These are phyloP conservation scores for Fraxinus xanthoxyloides DNA, from an alignment of 305 asterid genomes.

Conservation along the genomic window DNA sequence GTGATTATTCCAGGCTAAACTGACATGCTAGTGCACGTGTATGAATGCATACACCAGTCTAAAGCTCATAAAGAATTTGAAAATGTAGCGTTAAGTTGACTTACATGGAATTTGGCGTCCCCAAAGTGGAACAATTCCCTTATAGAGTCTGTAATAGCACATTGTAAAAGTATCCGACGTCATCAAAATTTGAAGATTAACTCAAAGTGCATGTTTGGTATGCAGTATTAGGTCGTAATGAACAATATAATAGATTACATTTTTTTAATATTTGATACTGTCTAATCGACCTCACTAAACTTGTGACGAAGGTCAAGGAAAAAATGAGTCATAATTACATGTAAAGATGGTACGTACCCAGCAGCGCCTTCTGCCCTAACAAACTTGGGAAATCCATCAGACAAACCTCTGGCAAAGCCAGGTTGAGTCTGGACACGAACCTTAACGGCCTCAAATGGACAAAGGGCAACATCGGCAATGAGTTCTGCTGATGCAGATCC, in stretches of 20 bases:
- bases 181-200: background rate
- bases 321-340: background rate
- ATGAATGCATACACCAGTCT: background rate
- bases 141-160: slow-evolving; percentile 57
- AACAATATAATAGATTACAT: background rate
- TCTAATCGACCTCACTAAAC: background rate
- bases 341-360: slow-evolving; percentile 42
- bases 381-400: slow-evolving; percentile 82
- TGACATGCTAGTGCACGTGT: background rate
- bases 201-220: background rate
- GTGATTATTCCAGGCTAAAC: background rate
- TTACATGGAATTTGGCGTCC: slow-evolving; percentile 98
- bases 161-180: background rate
- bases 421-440: slow-evolving; percentile 91
- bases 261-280: background rate
- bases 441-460: slow-evolving; percentile 86
- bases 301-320: background rate
- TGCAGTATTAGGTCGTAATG: background rate
- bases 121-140: slow-evolving; percentile 91
- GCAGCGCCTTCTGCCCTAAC: slow-evolving; percentile 59
- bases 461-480: slow-evolving; percentile 72
- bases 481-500: slow-evolving; percentile 89
- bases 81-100: background rate
- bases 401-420: slow-evolving; percentile 75
- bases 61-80: background rate